Base-by-base conservation (phyloP, 306 rosid genomes). In the Pterocarpus macrocarpus region DNA sequence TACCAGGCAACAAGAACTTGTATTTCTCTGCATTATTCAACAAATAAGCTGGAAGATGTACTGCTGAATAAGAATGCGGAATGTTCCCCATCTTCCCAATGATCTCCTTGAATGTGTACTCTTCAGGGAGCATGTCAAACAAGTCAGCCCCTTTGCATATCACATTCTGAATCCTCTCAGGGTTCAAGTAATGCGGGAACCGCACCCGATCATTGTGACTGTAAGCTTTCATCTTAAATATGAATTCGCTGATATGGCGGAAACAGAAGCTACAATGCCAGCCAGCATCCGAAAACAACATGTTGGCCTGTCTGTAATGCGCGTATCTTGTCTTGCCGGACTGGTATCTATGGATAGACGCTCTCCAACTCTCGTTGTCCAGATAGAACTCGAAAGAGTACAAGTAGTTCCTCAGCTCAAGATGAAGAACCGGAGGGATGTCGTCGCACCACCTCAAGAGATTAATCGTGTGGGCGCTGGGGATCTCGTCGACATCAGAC, bases 181-280 rank as follows among this genome's bases (percentile, higher is more conserved):
- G 97, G 69, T 88, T 86, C 87, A 94, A 75, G 89, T 83, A 94
- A 85, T 83, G 96, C 78, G 91, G 73, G 50, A 90, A 94, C 79
- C 96, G 79, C 70, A 94, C 96, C 11, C 98, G 89, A 14, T 94
- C 98, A 0, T 50, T 57, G 17, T 94, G 98, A 84, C 98, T 94
- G 85, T 94, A 94, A 61, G 98, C 98, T 69, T 87, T 94, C 97
- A 94, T 94, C 90, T 94, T 94, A 64, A 94, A 92, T 75, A 90
- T 81, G 81, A 94, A 92, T 11, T 94, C 90, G 2, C 86, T 88
- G 86, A 94, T 89, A 64, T 16, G 80, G 38, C 98, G 97, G 83
- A 94, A 94, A 79, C 98, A 94, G 72, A 94, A 94, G 87, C 98
- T 94, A 22, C 98, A 94, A 82, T 94, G 98, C 98, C 98, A 94